phyloP scores from a whole-genome alignment of 805 yeast species.

The Brettanomyces sp. region DNA sequence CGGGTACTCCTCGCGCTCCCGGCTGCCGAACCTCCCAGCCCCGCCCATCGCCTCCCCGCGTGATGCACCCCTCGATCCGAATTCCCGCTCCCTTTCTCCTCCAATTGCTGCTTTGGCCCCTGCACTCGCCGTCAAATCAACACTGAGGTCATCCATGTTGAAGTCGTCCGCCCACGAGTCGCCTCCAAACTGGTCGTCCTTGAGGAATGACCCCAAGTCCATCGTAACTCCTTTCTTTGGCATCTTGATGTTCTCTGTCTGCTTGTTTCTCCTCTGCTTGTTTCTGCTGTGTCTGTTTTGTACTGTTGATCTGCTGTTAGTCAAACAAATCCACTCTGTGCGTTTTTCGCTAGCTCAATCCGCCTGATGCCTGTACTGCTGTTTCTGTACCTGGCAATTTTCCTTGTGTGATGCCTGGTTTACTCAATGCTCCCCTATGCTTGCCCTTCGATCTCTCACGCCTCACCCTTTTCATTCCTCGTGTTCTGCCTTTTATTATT shows the following conservation, averaged over 20 bases:
- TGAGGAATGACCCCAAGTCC: constrained; percentile 81
- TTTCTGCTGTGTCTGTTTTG: too few species aligned
- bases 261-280: not conserved
- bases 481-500: too few species aligned
- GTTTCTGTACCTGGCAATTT: too few species aligned
- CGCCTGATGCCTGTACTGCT: too few species aligned
- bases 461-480: too few species aligned
- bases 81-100: not conserved
- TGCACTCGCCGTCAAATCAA: constrained; percentile 1
- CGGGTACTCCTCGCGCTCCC: constrained; percentile 46
- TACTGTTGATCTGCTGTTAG: too few species aligned
- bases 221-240: constrained; percentile 60
- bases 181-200: constrained; percentile 63
- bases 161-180: constrained; percentile 82
- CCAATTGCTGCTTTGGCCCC: not conserved
- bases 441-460: too few species aligned
- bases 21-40: constrained; percentile 6
- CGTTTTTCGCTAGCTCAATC: too few species aligned
- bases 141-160: constrained; percentile 34
- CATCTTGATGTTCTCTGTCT: constrained; percentile 22
- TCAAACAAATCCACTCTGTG: too few species aligned
- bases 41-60: constrained; percentile 3
- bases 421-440: too few species aligned
- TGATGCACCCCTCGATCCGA: not conserved
- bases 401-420: too few species aligned